Base-by-base conservation (phyloP, 2,329 filamentous ascomycete species). In the Mollisiaceae sp. region DNA sequence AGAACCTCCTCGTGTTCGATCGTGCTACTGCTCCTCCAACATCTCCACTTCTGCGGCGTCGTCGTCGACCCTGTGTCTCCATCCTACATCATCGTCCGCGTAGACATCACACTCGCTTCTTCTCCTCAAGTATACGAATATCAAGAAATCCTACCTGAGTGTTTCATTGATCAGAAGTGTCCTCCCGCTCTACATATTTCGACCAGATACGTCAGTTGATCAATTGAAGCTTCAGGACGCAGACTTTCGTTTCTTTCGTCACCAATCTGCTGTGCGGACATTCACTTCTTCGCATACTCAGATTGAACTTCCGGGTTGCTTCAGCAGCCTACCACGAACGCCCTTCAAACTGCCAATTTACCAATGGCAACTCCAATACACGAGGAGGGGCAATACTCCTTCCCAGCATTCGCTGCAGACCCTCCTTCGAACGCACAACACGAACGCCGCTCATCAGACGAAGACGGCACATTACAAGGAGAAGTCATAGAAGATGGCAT, bases 381-480 rank as follows among this genome's bases (percentile, higher is more conserved):
- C 8, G 74, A 75, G 54, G 72, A 73, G 61, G 75, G 74, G 14
- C 72, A 76, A 64, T 72, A 66, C 67, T 75, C 73, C 22, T 76
- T 75, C 47, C 75, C 75, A 9, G 73, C 72, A 20, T 75, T 76
- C 50, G 55, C 63, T 12, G 59, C 71, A 14, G 63, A 73, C 57
- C 56, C 64, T 52, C 62, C 56, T 35, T 47, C 56, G 35, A 64
- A 35, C 43, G 50, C 43, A 47, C 39, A 61, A 20, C 35, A 59
- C 45, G 67, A 70, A 4, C 67, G 67, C 54, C 69, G 71, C 1
- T 75, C 71, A 12, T 76, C 75, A 9, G 75, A 75, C 39, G 75
- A 75, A 59, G 75, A 77, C 71, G 74, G 74, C 22, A 76, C 74
- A 39, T 57, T 76, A 32, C 69, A 69, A 57, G 73, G 66, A 41